Evolutionary conservation across 2,329 filamentous ascomycete genomes (phyloP).

Genomic region (Exserohilum rostratum): DNA sequence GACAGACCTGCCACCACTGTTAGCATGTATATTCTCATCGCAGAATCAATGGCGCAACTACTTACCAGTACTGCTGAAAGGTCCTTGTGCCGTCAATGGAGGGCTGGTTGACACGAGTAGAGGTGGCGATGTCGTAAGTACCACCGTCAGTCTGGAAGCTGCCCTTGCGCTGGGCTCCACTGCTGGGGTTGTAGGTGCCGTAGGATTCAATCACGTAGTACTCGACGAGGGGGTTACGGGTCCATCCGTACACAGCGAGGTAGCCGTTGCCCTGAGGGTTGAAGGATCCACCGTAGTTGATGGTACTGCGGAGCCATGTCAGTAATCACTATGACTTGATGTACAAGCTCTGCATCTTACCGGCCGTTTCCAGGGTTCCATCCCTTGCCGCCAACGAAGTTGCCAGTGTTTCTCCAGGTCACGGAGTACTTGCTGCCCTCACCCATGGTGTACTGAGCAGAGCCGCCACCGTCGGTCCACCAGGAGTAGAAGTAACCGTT

Average conservation of each 20-base stretch:
- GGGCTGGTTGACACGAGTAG: slow-evolving; percentile 57
- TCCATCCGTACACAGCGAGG: slow-evolving; percentile 62
- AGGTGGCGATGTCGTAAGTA: slow-evolving; percentile 58
- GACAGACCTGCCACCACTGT: slow-evolving; percentile 33
- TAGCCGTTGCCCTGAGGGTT: slow-evolving; percentile 27
- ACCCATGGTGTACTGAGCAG: slow-evolving; percentile 30
- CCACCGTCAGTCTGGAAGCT: slow-evolving; percentile 58
- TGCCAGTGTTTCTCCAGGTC: slow-evolving; percentile 29
- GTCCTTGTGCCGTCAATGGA: slow-evolving; percentile 60
- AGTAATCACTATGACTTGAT: background rate
- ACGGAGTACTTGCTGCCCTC: slow-evolving; percentile 29
- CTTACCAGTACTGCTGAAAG: slow-evolving; percentile 61
- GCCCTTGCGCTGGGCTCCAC: slow-evolving; percentile 53
- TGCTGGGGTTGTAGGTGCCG: slow-evolving; percentile 55
- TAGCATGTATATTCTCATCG: background rate
- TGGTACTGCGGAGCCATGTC: slow-evolving; percentile 8
- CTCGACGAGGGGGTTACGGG: slow-evolving; percentile 58
- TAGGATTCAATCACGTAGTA: slow-evolving; percentile 64
- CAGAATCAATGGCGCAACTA: too few species aligned
- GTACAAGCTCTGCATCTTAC: slow-evolving; percentile 36
- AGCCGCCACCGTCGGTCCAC: slow-evolving; percentile 59
- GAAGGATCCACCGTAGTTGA: slow-evolving; percentile 26
- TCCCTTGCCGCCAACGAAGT: slow-evolving; percentile 37
- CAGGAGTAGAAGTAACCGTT: slow-evolving; percentile 62
- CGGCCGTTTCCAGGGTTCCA: slow-evolving; percentile 52